Base-by-base conservation (phyloP, 495 filamentous ascomycete species). In the Parmelia sp. region DNA sequence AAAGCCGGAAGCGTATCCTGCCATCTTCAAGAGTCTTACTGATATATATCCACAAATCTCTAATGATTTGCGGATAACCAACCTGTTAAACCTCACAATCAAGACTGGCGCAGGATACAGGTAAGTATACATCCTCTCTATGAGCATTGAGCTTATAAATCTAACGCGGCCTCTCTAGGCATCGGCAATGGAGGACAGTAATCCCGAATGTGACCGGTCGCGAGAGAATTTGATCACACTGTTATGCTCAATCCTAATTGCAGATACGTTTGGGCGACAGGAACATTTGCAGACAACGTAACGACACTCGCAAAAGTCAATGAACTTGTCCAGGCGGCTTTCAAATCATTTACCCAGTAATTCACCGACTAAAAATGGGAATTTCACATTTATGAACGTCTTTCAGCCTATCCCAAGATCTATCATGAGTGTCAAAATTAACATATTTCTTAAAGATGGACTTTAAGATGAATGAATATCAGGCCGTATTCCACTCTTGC, bases 321-420 rank as follows among this genome's bases (percentile, higher is more conserved):
- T n/a, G 49, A 35, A 12, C 56, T 58, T 25, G 42, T 29, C 21
- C 39, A 64, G 15, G 33, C 14, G n/a, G 27, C 35, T 12, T 64
- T 58, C 49, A n/a, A n/a, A n/a, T n/a, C n/a, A n/a, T n/a, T n/a
- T n/a, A n/a, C n/a, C n/a, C n/a, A 58, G 33, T 31, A 23, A 56
- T n/a, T 23, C 58, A 8, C 33, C 17, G 3, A 29, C 39, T 2
- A 45, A 35, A 21, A 40, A 40, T 5, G 44, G 39, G 40, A 58
- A 64, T 19, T 64, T 57, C 47, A 57, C 62, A 9, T 42, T 64
- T 25, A 27, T 17, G 9, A 45, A 57, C 35, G 39, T 57, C 11
- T 64, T 64, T n/a, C 62, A 64, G 39, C 49, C 62, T 10, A 57
- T 64, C 25, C 51, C 49, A 11, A 57, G 21, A 29, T 57, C 62